Conservation (phyloP, 2,329 filamentous ascomycete species). For the Pseudogymnoascus sp. region DNA sequence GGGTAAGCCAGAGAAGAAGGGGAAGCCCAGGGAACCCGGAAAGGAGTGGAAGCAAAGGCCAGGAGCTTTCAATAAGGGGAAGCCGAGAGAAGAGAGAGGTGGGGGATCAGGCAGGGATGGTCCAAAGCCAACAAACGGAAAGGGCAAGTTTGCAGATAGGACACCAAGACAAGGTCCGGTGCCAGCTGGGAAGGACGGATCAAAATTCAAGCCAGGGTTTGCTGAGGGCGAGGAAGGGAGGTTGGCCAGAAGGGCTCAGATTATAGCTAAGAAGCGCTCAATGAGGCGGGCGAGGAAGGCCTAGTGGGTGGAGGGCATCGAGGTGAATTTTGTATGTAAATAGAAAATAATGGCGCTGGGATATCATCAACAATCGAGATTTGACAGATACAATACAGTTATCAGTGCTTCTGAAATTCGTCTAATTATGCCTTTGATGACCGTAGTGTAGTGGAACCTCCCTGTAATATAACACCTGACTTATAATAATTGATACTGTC, state of each 20-base stretch:
- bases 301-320: not conserved
- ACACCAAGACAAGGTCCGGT: conserved; percentile 27
- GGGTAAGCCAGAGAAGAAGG: conserved; percentile 15
- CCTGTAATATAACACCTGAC: not conserved
- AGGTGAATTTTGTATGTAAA: not conserved
- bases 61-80: conserved; percentile 10
- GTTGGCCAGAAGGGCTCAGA: conserved; percentile 59
- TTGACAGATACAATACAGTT: conserved; percentile 1
- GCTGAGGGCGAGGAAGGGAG: conserved; percentile 43
- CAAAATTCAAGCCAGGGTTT: conserved; percentile 26
- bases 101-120: conserved; percentile 14
- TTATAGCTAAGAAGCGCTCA: conserved; percentile 79
- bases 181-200: conserved; percentile 21
- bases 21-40: conserved; percentile 12
- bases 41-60: conserved; percentile 11
- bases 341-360: conserved; percentile 2
- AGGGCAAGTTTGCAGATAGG: conserved; percentile 10
- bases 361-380: conserved; percentile 1
- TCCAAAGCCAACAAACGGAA: conserved; percentile 14
- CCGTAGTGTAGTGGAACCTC: not conserved
- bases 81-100: conserved; percentile 8
- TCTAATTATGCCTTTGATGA: not conserved
- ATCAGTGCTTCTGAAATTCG: not conserved
- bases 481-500: not conserved
- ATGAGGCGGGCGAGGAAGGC: conserved; percentile 52